Evolutionary conservation across 2,329 filamentous ascomycete genomes (phyloP).

Genomic region (Botrytis tulipae): DNA sequence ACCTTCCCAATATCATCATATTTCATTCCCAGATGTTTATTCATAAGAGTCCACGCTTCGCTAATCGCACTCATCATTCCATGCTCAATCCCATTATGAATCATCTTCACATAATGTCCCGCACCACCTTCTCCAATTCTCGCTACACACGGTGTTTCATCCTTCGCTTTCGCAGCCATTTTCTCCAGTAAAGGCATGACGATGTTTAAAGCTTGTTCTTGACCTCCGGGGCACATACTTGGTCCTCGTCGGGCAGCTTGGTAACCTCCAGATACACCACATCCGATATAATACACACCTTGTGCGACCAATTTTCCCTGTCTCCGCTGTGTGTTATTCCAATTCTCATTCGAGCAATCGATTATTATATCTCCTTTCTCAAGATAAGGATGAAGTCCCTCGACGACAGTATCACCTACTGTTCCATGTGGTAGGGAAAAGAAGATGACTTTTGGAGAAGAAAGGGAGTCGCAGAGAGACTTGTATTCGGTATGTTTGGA

Average conservation of each 20-base stretch:
- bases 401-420: constrained; percentile 42
- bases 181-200: constrained; percentile 60
- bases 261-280: constrained; percentile 68
- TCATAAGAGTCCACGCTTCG: constrained; percentile 65
- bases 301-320: constrained; percentile 55
- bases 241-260: constrained; percentile 64
- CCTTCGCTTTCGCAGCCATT: constrained; percentile 62
- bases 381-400: constrained; percentile 47
- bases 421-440: constrained; percentile 52
- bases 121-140: constrained; percentile 67
- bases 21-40: constrained; percentile 54
- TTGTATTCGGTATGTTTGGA: constrained; percentile 46
- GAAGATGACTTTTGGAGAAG: constrained; percentile 49
- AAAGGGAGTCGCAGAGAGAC: constrained; percentile 43
- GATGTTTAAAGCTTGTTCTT: constrained; percentile 54
- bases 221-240: constrained; percentile 65
- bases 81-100: constrained; percentile 73
- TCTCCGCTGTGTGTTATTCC: constrained; percentile 60
- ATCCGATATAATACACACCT: constrained; percentile 64
- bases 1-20: constrained; percentile 60
- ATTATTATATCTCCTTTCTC: constrained; percentile 63
- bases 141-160: constrained; percentile 70
- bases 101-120: constrained; percentile 74
- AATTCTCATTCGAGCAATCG: constrained; percentile 68
- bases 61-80: constrained; percentile 65